phyloP scores from a whole-genome alignment of 2,329 filamentous ascomycete genomes.

The Gliomastix tumulicola region DNA sequence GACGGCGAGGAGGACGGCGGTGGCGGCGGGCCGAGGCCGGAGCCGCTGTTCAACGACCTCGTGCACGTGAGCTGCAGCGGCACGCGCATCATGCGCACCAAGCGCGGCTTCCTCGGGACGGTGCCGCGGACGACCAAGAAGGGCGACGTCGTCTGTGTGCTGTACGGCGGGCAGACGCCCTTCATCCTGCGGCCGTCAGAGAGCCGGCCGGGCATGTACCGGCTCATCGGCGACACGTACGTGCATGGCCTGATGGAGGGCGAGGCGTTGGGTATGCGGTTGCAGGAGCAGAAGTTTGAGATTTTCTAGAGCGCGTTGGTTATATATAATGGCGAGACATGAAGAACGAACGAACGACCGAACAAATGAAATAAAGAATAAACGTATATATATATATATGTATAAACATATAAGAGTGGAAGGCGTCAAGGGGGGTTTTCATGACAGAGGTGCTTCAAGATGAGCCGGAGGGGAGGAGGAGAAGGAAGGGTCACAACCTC shows the following conservation, averaged over 20 bases:
- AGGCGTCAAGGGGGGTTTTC: too few relatives aligned
- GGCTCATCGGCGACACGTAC: conserved; percentile 16
- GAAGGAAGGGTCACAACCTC: too few relatives aligned
- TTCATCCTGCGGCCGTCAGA: conserved; percentile 7
- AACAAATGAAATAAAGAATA: too few relatives aligned
- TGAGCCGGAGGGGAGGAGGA: too few relatives aligned
- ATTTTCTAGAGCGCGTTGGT: too few relatives aligned
- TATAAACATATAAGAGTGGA: too few relatives aligned
- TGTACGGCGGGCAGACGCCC: conserved; percentile 8
- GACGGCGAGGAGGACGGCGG: too few relatives aligned
- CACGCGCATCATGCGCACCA: conserved; percentile 5
- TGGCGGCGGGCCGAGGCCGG: neutral
- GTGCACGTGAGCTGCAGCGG: conserved; percentile 6
- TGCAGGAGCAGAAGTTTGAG: conserved; percentile 18
- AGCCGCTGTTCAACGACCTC: conserved; percentile 6
- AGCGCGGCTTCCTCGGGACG: conserved; percentile 4
- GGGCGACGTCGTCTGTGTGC: conserved; percentile 6
- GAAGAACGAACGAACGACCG: too few relatives aligned
- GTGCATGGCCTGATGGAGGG: conserved; percentile 28
- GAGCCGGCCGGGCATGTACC: conserved; percentile 1
- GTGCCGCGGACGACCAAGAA: conserved; percentile 2
- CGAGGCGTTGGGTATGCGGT: conserved; percentile 16
- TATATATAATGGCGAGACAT: too few relatives aligned
- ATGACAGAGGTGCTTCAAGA: too few relatives aligned
- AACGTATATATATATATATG: too few relatives aligned